Conservation (phyloP, 495 filamentous ascomycete species). For the Xylona heveae region DNA sequence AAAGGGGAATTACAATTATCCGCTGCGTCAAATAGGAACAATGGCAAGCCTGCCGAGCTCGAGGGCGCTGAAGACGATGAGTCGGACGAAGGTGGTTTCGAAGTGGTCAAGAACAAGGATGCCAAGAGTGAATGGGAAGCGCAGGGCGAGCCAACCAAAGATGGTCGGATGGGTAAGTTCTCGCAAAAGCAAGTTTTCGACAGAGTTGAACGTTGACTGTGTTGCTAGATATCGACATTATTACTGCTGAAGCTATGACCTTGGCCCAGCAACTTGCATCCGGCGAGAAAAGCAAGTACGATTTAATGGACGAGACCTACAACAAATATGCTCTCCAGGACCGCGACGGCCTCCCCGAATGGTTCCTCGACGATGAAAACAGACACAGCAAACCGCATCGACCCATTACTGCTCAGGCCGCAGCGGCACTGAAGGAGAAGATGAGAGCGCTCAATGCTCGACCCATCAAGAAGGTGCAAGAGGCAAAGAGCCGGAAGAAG, state of each 20-base stretch:
- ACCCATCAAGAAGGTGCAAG: constrained; percentile 97
- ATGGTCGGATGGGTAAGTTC: constrained; percentile 44
- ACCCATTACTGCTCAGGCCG: constrained; percentile 75
- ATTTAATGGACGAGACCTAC: constrained; percentile 77
- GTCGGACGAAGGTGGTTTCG: constrained; percentile 19
- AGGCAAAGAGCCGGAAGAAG: constrained; percentile 91
- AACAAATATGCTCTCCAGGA: constrained; percentile 86
- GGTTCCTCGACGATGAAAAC: constrained; percentile 89
- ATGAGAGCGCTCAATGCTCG: constrained; percentile 80
- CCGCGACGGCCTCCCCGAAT: constrained; percentile 81
- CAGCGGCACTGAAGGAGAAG: constrained; percentile 90
- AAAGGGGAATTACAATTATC: no score
- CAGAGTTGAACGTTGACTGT: constrained; percentile 11
- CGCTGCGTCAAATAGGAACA: no score
- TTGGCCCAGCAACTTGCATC: constrained; percentile 83
- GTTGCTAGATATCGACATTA: constrained; percentile 78
- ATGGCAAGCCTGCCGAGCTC: constrained; percentile 16
- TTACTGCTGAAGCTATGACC: constrained; percentile 97
- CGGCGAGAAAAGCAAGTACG: constrained; percentile 54
- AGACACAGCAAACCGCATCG: constrained; percentile 66
- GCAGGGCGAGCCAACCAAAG: constrained; percentile 38
- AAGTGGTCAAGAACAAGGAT: constrained; percentile 20
- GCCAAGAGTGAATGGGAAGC: constrained; percentile 48
- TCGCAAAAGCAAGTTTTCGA: not conserved
- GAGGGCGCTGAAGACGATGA: constrained; percentile 13